phyloP scores from a whole-genome alignment of 2,329 filamentous ascomycete species.

The Dothiorella sarmentorum region DNA sequence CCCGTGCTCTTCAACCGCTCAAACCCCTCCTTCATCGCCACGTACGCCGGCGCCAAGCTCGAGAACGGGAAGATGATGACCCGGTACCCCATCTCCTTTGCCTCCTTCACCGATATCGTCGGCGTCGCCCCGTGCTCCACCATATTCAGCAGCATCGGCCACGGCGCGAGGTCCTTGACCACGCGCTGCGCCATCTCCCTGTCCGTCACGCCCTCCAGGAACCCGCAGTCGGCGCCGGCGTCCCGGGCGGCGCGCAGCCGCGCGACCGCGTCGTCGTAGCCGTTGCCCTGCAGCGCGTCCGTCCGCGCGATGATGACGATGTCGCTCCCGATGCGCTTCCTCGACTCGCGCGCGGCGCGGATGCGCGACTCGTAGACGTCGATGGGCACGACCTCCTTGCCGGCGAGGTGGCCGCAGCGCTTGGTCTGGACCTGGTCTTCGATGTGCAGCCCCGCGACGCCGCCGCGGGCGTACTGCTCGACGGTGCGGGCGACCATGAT shows the following conservation, averaged over 20 bases:
- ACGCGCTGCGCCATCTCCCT: slow-evolving; percentile 36
- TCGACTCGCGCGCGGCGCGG: slow-evolving; percentile 32
- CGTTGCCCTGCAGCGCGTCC: slow-evolving; percentile 34
- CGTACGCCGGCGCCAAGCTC: slow-evolving; percentile 47
- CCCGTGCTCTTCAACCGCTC: slow-evolving; percentile 39
- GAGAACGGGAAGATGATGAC: slow-evolving; percentile 58
- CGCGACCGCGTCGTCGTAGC: slow-evolving; percentile 40
- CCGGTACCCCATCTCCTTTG: slow-evolving; percentile 54
- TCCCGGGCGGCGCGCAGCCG: slow-evolving; percentile 40
- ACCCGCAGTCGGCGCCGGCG: slow-evolving; percentile 41
- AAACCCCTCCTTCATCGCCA: slow-evolving; percentile 41
- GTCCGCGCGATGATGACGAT: slow-evolving; percentile 46
- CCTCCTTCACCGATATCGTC: slow-evolving; percentile 51
- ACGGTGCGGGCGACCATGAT: slow-evolving; percentile 23
- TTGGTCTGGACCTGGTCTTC: slow-evolving; percentile 39
- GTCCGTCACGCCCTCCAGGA: slow-evolving; percentile 41
- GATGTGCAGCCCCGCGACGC: slow-evolving; percentile 33
- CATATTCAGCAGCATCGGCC: slow-evolving; percentile 44
- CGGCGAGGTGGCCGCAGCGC: slow-evolving; percentile 40
- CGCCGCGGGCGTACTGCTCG: slow-evolving; percentile 27
- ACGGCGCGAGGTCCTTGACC: slow-evolving; percentile 36
- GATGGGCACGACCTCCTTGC: slow-evolving; percentile 35
- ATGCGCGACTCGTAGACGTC: slow-evolving; percentile 31
- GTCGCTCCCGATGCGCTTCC: slow-evolving; percentile 36
- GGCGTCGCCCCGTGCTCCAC: slow-evolving; percentile 52